Conservation (phyloP, 768 basidiomycete species). For the Cytidiella melzeri region DNA sequence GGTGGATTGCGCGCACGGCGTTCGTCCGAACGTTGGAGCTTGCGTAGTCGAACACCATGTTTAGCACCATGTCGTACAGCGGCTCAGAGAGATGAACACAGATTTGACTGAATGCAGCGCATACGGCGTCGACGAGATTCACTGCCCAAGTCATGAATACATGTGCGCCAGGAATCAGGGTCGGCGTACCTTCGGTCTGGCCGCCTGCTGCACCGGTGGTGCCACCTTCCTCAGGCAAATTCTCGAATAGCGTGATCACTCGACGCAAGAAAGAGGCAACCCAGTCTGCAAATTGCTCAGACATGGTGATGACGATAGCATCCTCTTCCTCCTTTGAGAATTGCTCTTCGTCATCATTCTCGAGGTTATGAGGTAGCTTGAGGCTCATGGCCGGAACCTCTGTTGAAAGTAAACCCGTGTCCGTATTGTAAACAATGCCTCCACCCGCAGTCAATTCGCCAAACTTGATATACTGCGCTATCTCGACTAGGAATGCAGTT, state of each 20-base stretch:
- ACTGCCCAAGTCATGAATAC: conserved; percentile 31
- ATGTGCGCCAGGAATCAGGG: neutral
- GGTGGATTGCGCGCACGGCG: conserved; percentile 81
- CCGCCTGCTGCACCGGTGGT: conserved; percentile 52
- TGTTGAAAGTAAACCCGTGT: conserved; percentile 15
- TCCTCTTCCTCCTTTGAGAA: conserved; percentile 66
- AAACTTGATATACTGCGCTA: conserved; percentile 71
- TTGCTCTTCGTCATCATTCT: conserved; percentile 32
- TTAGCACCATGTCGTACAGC: conserved; percentile 73
- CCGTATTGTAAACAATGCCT: conserved; percentile 14
- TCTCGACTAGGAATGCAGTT: conserved; percentile 66
- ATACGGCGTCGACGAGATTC: conserved; percentile 72
- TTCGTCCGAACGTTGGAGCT: conserved; percentile 78
- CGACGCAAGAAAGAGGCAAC: conserved; percentile 73
- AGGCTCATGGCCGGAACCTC: conserved; percentile 28
- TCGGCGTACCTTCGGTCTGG: conserved; percentile 45
- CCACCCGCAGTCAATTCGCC: conserved; percentile 42
- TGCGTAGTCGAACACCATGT: conserved; percentile 80
- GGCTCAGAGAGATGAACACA: conserved; percentile 69
- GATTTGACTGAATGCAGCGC: conserved; percentile 70
- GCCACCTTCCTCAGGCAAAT: conserved; percentile 77
- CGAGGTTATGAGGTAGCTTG: conserved; percentile 31
- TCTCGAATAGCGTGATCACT: conserved; percentile 76
- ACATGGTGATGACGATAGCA: conserved; percentile 60
- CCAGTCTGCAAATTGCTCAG: conserved; percentile 77